A percentile compares a stretch with the other conserved stretches of the same genome.
These are phyloP conservation scores for Hypoxylon intermedium DNA, from an alignment of 495 filamentous ascomycete species.

Conservation along the genomic window DNA sequence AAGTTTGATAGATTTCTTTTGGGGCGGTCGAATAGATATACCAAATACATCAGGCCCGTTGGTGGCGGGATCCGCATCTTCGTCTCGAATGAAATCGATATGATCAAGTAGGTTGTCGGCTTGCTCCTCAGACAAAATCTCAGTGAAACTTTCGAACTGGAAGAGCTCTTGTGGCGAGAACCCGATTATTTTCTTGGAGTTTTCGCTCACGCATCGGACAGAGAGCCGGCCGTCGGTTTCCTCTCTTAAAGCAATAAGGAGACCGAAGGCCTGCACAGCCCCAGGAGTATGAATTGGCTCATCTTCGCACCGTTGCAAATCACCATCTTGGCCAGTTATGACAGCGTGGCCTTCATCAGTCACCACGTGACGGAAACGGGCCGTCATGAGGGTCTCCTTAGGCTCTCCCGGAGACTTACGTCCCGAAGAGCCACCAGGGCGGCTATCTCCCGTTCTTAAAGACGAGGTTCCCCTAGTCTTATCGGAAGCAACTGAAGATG, in stretches of 20 bases:
- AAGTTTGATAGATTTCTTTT: slow-evolving; percentile 65
- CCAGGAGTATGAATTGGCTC: slow-evolving; percentile 93
- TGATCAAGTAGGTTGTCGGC: slow-evolving; percentile 83
- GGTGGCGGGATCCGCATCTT: slow-evolving; percentile 70
- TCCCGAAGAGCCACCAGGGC: slow-evolving; percentile 18
- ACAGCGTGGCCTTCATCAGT: slow-evolving; percentile 85
- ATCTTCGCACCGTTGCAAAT: slow-evolving; percentile 83
- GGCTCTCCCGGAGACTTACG: slow-evolving; percentile 33
- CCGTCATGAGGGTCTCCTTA: slow-evolving; percentile 60
- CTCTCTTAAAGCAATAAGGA: slow-evolving; percentile 79
- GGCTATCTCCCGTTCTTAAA: slow-evolving; percentile 8
- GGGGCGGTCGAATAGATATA: slow-evolving; percentile 67
- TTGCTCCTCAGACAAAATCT: slow-evolving; percentile 84
- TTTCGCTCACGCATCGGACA: slow-evolving; percentile 87
- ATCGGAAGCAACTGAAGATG: slow-evolving; percentile 45
- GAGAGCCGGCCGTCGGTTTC: slow-evolving; percentile 68
- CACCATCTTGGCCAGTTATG: slow-evolving; percentile 77
- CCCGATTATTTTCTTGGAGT: slow-evolving; percentile 77
- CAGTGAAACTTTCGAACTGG: slow-evolving; percentile 72
- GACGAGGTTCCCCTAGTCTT: slow-evolving; percentile 15
- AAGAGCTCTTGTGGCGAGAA: slow-evolving; percentile 83
- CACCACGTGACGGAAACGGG: slow-evolving; percentile 79
- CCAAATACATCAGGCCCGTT: slow-evolving; percentile 91
- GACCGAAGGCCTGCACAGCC: slow-evolving; percentile 85
- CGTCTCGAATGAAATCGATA: slow-evolving; percentile 83